A percentile compares a stretch with the other conserved stretches of the same genome.
Evolutionary conservation across 1,284 basidiomycete genomes (phyloP).

Genomic region (Ganoderma resinaceum): DNA sequence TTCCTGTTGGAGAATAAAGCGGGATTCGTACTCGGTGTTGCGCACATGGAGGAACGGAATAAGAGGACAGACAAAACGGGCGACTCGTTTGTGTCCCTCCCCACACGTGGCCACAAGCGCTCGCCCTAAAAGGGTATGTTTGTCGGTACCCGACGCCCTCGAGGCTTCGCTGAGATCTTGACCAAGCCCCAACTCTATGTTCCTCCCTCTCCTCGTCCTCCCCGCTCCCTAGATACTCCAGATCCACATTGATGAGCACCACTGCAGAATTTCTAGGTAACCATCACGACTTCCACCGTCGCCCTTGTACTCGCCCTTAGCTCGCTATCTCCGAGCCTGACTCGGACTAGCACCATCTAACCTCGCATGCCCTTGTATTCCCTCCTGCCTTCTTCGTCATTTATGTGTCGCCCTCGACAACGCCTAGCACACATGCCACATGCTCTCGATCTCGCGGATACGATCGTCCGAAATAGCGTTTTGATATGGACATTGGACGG

Average conservation of each 20-base stretch:
- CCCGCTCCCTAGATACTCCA: not conserved
- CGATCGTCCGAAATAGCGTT: conserved; percentile 13
- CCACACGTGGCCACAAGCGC: conserved; percentile 27
- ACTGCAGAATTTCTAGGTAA: conserved; percentile 17
- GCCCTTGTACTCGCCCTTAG: conserved; percentile 27
- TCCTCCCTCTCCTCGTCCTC: not conserved
- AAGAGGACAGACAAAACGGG: conserved; percentile 42
- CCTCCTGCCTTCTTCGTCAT: conserved; percentile 14
- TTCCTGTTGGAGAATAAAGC: conserved; percentile 37
- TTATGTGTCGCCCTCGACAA: conserved; percentile 10
- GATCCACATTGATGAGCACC: not conserved
- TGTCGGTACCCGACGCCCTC: conserved; percentile 22
- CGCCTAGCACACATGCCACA: conserved; percentile 1
- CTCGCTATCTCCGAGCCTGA: not conserved
- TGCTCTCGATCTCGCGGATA: not conserved
- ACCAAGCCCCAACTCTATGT: conserved; percentile 21
- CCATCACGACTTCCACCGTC: conserved; percentile 28
- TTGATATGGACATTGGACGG: conserved; percentile 18
- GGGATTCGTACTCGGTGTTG: conserved; percentile 7
- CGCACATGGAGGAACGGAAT: conserved; percentile 35
- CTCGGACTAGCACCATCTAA: conserved; percentile 18
- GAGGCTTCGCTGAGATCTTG: conserved; percentile 12
- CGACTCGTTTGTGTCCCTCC: conserved; percentile 37
- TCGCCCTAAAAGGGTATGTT: conserved; percentile 31
- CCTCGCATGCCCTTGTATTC: conserved; percentile 21